phyloP scores from a whole-genome alignment of 1,139 yeast genomes.

The Arxiozyma slooffiae region DNA sequence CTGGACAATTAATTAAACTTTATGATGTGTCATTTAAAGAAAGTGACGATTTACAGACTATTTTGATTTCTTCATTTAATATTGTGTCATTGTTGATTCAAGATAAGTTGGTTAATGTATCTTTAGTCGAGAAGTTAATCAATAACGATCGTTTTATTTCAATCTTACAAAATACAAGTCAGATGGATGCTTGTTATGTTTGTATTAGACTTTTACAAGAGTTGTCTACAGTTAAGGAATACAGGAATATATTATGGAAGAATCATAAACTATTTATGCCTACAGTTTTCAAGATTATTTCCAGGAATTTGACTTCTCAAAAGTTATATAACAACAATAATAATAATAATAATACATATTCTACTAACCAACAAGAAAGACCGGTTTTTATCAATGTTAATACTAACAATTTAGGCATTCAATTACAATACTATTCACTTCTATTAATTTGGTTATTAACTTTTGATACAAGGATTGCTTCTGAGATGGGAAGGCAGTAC shows the following conservation, averaged over 20 bases:
- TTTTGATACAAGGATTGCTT: constrained; percentile 51
- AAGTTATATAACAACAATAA: no score
- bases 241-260: constrained; percentile 51
- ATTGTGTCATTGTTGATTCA: constrained; percentile 31
- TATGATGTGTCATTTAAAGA: constrained; percentile 23
- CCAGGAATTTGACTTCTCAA: constrained; percentile 15
- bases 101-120: constrained; percentile 15
- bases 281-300: constrained; percentile 40
- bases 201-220: constrained; percentile 29
- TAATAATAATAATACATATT: background rate
- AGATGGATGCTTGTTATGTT: constrained; percentile 27
- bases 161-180: constrained; percentile 20
- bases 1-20: constrained; percentile 29
- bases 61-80: constrained; percentile 25
- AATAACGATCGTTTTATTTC: constrained; percentile 17
- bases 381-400: constrained; percentile 33
- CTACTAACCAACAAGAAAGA: background rate
- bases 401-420: constrained; percentile 48
- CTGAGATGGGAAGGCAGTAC: constrained; percentile 39
- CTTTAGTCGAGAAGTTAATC: constrained; percentile 17
- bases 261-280: constrained; percentile 47
- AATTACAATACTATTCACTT: constrained; percentile 72
- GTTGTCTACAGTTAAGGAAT: constrained; percentile 43
- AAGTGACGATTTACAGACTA: constrained; percentile 22
- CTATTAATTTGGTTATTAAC: constrained; percentile 78